phyloP scores from a whole-genome alignment of 768 basidiomycete species.

The Mrakia frigida region DNA sequence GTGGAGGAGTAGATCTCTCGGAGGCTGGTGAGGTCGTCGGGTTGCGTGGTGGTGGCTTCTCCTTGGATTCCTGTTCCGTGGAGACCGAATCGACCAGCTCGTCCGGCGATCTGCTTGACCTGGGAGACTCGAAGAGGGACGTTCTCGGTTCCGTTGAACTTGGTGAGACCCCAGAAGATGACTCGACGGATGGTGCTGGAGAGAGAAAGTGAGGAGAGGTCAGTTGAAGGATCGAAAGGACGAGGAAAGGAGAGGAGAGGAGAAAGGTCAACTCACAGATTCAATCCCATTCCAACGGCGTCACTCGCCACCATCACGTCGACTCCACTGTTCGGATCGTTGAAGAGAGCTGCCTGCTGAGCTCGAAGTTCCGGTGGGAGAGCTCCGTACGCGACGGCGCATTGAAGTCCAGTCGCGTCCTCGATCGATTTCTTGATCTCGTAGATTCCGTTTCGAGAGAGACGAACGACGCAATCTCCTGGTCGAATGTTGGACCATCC shows the following conservation, averaged over 20 bases:
- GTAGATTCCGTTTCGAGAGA: constrained; percentile 72
- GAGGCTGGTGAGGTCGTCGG: constrained; percentile 60
- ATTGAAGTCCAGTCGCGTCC: constrained; percentile 62
- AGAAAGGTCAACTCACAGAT: constrained; percentile 57
- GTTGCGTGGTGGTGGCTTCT: constrained; percentile 64
- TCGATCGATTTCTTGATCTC: constrained; percentile 68
- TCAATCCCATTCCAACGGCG: constrained; percentile 94
- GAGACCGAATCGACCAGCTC: constrained; percentile 83
- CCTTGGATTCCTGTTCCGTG: constrained; percentile 54
- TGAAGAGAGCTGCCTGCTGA: constrained; percentile 89
- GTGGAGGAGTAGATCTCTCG: constrained; percentile 54
- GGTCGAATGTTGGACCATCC: constrained; percentile 59
- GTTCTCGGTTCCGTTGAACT: constrained; percentile 56
- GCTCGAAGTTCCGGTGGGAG: constrained; percentile 86
- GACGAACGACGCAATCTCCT: constrained; percentile 89
- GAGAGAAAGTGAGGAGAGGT: background rate
- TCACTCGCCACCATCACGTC: constrained; percentile 91
- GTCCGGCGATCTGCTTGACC: constrained; percentile 89
- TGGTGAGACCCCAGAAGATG: constrained; percentile 65
- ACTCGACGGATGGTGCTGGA: constrained; percentile 83
- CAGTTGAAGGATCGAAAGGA: background rate
- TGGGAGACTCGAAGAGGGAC: constrained; percentile 61
- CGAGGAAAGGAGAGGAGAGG: background rate
- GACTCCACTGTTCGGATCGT: constrained; percentile 71
- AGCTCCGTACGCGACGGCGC: constrained; percentile 88